A percentile compares a stretch with the other conserved stretches of the same genome.
Evolutionary conservation across 352 stramenopile genomes (phyloP).

Genomic region (Heterotrichella gracilis): DNA sequence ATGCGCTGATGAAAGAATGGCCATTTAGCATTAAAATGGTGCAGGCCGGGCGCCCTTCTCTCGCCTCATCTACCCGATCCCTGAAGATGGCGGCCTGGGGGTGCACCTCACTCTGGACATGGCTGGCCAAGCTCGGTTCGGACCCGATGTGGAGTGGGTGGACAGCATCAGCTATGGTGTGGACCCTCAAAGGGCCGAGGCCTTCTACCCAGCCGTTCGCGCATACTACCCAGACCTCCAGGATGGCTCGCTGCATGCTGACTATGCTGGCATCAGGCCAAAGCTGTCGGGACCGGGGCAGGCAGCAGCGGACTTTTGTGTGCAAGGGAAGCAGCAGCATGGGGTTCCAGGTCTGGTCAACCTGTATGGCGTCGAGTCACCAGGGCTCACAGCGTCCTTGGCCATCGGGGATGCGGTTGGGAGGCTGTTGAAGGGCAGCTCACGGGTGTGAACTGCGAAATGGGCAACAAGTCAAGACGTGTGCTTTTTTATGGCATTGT

Average conservation of each 20-base stretch:
- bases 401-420: conserved; percentile 37
- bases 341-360: conserved; percentile 45
- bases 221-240: conserved; percentile 57
- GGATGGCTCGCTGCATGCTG: conserved; percentile 36
- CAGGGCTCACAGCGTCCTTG: conserved; percentile 50
- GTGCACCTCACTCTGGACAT: conserved; percentile 76
- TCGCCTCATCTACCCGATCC: conserved; percentile 69
- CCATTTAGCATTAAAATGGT: too few species aligned
- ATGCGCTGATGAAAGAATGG: too few species aligned
- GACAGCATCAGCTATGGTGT: conserved; percentile 43
- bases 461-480: too few species aligned
- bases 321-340: conserved; percentile 35
- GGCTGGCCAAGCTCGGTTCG: conserved; percentile 52
- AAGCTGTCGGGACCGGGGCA: conserved; percentile 45
- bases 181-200: conserved; percentile 21
- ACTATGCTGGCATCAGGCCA: conserved; percentile 73
- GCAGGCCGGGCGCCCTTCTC: conserved; percentile 22
- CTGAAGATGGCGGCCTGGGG: conserved; percentile 56
- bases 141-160: conserved; percentile 69
- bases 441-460: too few species aligned
- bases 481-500: too few species aligned
- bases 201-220: conserved; percentile 26
- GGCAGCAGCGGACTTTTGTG: conserved; percentile 54
- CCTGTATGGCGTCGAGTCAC: conserved; percentile 71
- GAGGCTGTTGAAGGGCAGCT: too few species aligned